These are phyloP conservation scores for Trichosporon ovoides DNA, from an alignment of 1,284 basidiomycete genomes.

Conservation along the genomic window DNA sequence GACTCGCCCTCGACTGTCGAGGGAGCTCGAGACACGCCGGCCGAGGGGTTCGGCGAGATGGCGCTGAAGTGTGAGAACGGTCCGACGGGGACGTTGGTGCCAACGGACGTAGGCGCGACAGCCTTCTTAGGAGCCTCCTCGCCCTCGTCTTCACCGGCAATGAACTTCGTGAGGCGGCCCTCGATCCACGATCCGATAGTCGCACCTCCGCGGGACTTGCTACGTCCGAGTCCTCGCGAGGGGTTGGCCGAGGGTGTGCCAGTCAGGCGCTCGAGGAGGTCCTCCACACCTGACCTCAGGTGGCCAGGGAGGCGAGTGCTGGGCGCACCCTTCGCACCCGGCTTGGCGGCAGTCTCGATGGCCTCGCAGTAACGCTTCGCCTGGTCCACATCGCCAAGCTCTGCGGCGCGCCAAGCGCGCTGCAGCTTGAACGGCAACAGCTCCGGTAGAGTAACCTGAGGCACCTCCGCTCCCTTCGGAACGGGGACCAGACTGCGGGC, in stretches of 20 bases:
- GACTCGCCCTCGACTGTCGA: slow-evolving; percentile 29
- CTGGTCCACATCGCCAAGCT: slow-evolving; percentile 66
- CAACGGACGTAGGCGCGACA: background rate
- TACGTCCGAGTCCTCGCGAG: slow-evolving; percentile 60
- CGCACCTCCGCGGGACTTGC: slow-evolving; percentile 82
- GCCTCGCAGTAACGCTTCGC: slow-evolving; percentile 89
- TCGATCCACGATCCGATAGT: slow-evolving; percentile 90
- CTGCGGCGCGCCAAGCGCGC: slow-evolving; percentile 70
- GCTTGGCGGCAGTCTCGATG: slow-evolving; percentile 58
- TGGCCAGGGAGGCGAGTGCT: slow-evolving; percentile 56
- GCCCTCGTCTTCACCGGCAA: slow-evolving; percentile 69
- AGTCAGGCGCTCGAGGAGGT: slow-evolving; percentile 72
- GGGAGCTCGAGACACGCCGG: slow-evolving; percentile 49
- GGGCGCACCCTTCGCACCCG: slow-evolving; percentile 21
- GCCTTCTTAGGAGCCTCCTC: slow-evolving; percentile 15
- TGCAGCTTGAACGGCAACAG: slow-evolving; percentile 84
- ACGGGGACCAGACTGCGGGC: slow-evolving; percentile 69
- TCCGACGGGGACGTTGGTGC: slow-evolving; percentile 53
- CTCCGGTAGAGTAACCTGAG: slow-evolving; percentile 74
- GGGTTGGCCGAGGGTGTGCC: slow-evolving; percentile 66
- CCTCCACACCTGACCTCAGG: slow-evolving; percentile 71
- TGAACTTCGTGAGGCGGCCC: slow-evolving; percentile 90
- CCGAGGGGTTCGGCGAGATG: slow-evolving; percentile 78
- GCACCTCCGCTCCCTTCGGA: slow-evolving; percentile 72
- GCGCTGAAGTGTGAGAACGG: slow-evolving; percentile 93